phyloP scores from a whole-genome alignment of 2,329 filamentous ascomycete genomes.

The Alternaria conjuncta region DNA sequence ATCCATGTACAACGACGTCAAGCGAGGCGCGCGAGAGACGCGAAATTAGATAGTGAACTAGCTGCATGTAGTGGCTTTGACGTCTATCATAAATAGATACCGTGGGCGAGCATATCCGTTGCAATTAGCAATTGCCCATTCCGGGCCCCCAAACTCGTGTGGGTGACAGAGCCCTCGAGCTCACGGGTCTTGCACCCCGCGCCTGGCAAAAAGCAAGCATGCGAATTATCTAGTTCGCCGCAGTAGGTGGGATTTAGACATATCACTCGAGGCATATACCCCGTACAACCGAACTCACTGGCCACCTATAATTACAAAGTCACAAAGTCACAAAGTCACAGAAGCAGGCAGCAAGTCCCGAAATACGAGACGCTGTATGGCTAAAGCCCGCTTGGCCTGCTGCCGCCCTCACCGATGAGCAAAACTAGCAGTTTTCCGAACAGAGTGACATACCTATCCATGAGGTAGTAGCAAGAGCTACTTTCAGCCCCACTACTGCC shows the following conservation, averaged over 20 bases:
- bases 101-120: not conserved
- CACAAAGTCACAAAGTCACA: not conserved
- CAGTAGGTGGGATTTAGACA: not conserved
- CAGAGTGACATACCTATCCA: not conserved
- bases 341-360: not conserved
- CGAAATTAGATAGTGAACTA: slow-evolving; percentile 2
- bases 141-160: not conserved
- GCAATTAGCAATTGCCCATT: not conserved
- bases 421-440: not conserved
- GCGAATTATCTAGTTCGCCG: not conserved
- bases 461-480: not conserved
- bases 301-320: not conserved
- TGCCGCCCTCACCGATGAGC: not conserved
- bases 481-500: not conserved
- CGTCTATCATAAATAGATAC: not conserved
- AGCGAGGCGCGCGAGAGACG: slow-evolving; percentile 8
- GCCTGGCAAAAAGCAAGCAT: not conserved
- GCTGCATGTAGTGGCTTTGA: not conserved
- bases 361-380: not conserved
- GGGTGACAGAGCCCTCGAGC: not conserved
- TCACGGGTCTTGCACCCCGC: not conserved
- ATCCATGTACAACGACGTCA: slow-evolving; percentile 13
- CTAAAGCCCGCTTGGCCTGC: not conserved
- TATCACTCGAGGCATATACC: not conserved
- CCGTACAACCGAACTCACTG: not conserved